Percentiles rank a stretch among this genome's conserved stretches.
Evolutionary conservation across 2,329 filamentous ascomycete species (phyloP).

Genomic region (Ceratocystis smalleyi): DNA sequence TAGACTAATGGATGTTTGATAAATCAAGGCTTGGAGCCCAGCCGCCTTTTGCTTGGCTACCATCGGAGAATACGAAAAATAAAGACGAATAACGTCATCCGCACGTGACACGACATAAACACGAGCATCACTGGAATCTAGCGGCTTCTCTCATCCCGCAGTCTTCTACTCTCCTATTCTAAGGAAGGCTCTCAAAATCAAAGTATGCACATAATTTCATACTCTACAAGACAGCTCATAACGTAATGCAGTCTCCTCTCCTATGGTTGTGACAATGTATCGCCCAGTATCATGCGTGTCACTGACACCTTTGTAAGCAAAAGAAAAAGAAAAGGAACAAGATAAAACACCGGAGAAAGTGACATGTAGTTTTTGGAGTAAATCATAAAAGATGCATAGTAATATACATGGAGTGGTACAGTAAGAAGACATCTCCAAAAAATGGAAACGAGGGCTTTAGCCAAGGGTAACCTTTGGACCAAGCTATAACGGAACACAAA

Average conservation of each 20-base stretch:
- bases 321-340: no score
- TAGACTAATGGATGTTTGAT: no score
- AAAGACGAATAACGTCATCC: no score
- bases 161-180: background rate
- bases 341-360: no score
- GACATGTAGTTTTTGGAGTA: background rate
- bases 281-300: no score
- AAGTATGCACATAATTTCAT: background rate
- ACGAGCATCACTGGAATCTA: background rate
- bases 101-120: no score
- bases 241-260: background rate
- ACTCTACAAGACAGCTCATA: background rate
- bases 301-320: background rate
- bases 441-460: background rate
- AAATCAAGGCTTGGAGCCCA: no score
- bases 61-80: background rate
- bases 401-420: slow-evolving; percentile 13
- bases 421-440: background rate
- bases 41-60: no score
- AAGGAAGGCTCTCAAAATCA: background rate
- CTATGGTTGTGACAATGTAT: no score
- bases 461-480: background rate
- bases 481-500: no score
- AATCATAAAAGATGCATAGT: slow-evolving; percentile 4
- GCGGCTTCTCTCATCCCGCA: background rate